Conservation (phyloP, 1,139 yeast genomes). For the Protomyces macrosporus region DNA sequence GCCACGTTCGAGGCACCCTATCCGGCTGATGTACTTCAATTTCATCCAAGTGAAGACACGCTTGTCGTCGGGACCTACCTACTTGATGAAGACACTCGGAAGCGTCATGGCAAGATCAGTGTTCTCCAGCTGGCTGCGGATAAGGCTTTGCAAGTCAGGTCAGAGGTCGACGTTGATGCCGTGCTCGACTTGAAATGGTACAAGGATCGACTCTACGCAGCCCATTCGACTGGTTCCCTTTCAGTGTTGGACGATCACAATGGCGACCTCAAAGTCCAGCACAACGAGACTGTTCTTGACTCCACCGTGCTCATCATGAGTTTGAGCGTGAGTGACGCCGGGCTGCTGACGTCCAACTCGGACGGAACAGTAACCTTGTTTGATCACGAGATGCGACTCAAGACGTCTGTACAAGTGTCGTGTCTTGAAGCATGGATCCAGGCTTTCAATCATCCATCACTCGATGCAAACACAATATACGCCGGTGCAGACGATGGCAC, state of each 20-base stretch:
- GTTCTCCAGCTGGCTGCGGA: neutral
- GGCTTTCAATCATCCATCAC: neutral
- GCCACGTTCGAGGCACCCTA: neutral
- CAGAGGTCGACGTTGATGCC: slow-evolving; percentile 18
- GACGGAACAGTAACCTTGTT: slow-evolving; percentile 10
- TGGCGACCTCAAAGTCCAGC: neutral
- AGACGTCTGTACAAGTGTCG: neutral
- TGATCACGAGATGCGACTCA: neutral
- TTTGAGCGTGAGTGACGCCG: slow-evolving; percentile 2
- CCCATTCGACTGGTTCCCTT: slow-evolving; percentile 22
- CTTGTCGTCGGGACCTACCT: slow-evolving; percentile 26
- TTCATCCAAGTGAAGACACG: slow-evolving; percentile 7
- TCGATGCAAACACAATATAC: slow-evolving; percentile 6
- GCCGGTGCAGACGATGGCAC: slow-evolving; percentile 26
- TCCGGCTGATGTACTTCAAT: slow-evolving; percentile 25
- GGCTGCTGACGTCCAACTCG: slow-evolving; percentile 13
- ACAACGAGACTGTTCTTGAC: neutral
- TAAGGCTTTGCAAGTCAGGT: neutral
- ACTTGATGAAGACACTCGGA: slow-evolving; percentile 13
- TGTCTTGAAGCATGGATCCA: slow-evolving; percentile 24
- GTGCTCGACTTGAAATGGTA: slow-evolving; percentile 27
- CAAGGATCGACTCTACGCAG: neutral
- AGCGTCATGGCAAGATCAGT: slow-evolving; percentile 13
- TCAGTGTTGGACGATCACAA: slow-evolving; percentile 4
- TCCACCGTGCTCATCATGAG: slow-evolving; percentile 17